Conservation (phyloP, 495 filamentous ascomycete species). For the Annulohypoxylon moriforme region DNA sequence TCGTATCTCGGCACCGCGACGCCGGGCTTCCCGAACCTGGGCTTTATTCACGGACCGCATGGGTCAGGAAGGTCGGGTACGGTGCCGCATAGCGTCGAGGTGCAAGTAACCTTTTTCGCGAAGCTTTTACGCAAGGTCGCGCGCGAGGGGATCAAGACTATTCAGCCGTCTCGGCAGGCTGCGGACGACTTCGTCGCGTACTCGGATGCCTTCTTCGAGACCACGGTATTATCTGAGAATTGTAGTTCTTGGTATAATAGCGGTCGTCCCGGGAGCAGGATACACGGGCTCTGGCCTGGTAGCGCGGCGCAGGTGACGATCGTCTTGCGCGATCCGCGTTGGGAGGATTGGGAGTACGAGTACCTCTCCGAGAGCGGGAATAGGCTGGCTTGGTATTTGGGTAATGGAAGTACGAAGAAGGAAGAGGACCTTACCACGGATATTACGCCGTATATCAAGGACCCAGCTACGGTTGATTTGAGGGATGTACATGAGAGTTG, state of each 20-base stretch:
- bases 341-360: conserved; percentile 79
- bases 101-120: conserved; percentile 68
- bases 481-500: conserved; percentile 57
- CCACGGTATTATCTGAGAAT: conserved; percentile 69
- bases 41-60: conserved; percentile 70
- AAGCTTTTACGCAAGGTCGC: conserved; percentile 72
- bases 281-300: conserved; percentile 75
- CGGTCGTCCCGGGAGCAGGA: conserved; percentile 64
- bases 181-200: conserved; percentile 73
- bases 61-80: conserved; percentile 64
- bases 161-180: conserved; percentile 64
- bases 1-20: conserved; percentile 72
- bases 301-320: conserved; percentile 68
- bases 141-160: conserved; percentile 71
- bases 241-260: conserved; percentile 79
- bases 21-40: conserved; percentile 73
- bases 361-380: conserved; percentile 59
- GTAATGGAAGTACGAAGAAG: conserved; percentile 55
- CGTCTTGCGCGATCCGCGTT: conserved; percentile 69
- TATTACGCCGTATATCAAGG: conserved; percentile 54
- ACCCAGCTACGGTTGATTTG: conserved; percentile 52
- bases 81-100: conserved; percentile 65
- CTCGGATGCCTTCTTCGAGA: conserved; percentile 69
- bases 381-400: conserved; percentile 58
- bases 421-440: conserved; percentile 53